Evolutionary conservation across 805 yeast species (phyloP).

Genomic region (Yarrowia sp.): DNA sequence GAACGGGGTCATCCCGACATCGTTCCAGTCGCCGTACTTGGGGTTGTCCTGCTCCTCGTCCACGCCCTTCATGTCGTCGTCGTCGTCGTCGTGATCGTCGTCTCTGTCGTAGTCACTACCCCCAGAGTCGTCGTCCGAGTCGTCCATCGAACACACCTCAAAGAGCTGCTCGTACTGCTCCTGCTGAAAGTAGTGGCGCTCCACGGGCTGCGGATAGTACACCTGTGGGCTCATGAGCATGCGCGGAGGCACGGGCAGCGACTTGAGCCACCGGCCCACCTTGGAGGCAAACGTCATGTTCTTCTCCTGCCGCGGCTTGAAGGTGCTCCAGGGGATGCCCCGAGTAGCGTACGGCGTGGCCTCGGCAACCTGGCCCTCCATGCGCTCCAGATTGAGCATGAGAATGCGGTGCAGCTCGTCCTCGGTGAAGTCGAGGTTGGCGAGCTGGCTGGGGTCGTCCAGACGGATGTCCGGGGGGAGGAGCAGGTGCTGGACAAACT

Average conservation of each 20-base stretch:
- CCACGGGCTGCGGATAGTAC: background rate
- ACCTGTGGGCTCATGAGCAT: background rate
- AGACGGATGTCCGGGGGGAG: background rate
- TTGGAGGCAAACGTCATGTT: constrained; percentile 23
- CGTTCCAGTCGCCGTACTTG: constrained; percentile 16
- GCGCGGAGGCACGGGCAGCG: constrained; percentile 2
- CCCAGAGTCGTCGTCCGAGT: no score
- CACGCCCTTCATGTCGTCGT: background rate
- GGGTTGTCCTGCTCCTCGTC: background rate
- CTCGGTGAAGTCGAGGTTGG: constrained; percentile 1
- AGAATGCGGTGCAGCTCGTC: constrained; percentile 2
- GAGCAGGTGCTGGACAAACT: background rate
- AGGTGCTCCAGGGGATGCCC: constrained; percentile 13
- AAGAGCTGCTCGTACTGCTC: background rate
- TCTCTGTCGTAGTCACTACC: no score
- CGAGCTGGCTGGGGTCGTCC: background rate
- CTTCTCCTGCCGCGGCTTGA: constrained; percentile 25
- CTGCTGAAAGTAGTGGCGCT: background rate
- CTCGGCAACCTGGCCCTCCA: background rate
- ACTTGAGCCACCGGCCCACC: constrained; percentile 21
- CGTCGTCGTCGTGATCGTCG: background rate
- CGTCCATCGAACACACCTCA: background rate
- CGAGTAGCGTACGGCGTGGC: constrained; percentile 3
- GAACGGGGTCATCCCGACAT: background rate
- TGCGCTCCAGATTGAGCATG: background rate